Conservation (phyloP, 768 basidiomycete species). For the Mycena indigotica region DNA sequence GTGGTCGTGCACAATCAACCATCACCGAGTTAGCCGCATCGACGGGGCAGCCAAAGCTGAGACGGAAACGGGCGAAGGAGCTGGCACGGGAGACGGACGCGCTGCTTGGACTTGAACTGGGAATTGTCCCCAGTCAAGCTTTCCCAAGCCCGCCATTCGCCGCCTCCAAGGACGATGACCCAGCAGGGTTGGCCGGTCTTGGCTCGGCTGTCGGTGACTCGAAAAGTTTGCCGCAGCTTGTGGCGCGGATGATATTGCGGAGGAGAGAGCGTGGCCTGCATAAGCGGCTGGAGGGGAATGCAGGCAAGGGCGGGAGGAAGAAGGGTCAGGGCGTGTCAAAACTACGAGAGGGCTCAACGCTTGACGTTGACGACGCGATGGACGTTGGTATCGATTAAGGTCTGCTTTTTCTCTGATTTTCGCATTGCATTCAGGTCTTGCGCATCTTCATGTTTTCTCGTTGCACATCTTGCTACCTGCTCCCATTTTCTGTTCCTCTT, state of each 20-base stretch:
- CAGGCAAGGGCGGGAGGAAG: neutral
- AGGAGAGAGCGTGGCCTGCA: slow-evolving; percentile 16
- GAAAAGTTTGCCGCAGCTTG: slow-evolving; percentile 17
- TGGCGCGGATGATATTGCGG: slow-evolving; percentile 20
- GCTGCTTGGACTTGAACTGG: slow-evolving; percentile 14
- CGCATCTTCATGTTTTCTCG: neutral
- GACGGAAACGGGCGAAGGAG: slow-evolving; percentile 22
- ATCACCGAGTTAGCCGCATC: slow-evolving; percentile 1
- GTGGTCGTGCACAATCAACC: slow-evolving; percentile 1
- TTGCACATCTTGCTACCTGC: neutral
- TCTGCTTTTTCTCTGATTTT: neutral
- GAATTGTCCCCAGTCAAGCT: slow-evolving; percentile 1
- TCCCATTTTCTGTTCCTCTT: neutral
- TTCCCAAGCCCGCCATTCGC: neutral
- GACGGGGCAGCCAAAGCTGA: slow-evolving; percentile 3
- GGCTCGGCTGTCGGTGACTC: slow-evolving; percentile 5
- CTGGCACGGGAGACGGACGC: slow-evolving; percentile 17
- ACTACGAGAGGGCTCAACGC: neutral
- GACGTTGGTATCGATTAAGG: neutral
- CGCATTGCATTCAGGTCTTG: no score
- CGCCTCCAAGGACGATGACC: neutral
- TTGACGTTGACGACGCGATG: slow-evolving; percentile 13
- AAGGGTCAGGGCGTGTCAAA: neutral
- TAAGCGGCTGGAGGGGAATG: slow-evolving; percentile 4
- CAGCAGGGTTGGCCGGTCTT: neutral